Percentiles rank a stretch among this genome's conserved stretches.
phyloP scores from a whole-genome alignment of 495 filamentous ascomycete species.

The Aspergillus ellipticus region DNA sequence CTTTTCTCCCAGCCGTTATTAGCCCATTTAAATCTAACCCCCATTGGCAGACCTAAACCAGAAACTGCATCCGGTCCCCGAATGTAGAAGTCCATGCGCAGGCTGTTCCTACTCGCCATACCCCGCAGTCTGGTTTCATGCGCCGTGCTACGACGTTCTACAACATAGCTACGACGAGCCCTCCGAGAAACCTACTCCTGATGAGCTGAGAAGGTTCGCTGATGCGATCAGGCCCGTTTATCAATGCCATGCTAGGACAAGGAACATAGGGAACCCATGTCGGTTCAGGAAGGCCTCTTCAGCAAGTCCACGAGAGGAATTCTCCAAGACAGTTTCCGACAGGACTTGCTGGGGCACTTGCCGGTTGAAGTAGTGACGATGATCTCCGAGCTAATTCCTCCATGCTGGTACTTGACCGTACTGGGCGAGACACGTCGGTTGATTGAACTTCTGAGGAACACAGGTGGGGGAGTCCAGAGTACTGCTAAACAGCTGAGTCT shows the following conservation, averaged over 20 bases:
- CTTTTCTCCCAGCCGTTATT: no score
- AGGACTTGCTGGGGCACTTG: slow-evolving; percentile 1
- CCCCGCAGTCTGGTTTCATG: slow-evolving; percentile 5
- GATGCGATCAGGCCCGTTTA: neutral
- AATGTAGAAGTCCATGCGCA: neutral
- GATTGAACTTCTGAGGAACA: slow-evolving; percentile 3
- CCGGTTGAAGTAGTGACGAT: slow-evolving; percentile 2
- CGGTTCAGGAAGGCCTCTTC: slow-evolving; percentile 1
- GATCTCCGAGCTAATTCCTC: slow-evolving; percentile 3
- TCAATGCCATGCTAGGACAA: neutral
- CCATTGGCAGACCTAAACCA: neutral
- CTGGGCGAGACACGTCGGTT: slow-evolving; percentile 12
- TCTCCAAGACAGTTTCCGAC: slow-evolving; percentile 3
- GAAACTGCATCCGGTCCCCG: neutral
- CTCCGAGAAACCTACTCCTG: neutral
- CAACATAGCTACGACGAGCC: neutral
- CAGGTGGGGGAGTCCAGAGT: neutral
- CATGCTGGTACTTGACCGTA: slow-evolving; percentile 10
- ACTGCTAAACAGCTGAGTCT: no score
- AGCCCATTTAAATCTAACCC: no score
- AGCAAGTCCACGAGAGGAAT: slow-evolving; percentile 3
- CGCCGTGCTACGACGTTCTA: slow-evolving; percentile 1
- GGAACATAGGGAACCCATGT: neutral
- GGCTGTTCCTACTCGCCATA: neutral
- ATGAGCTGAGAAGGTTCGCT: slow-evolving; percentile 1